phyloP scores from a whole-genome alignment of 2,329 filamentous ascomycete genomes.

The Metarhizium guizhouense region DNA sequence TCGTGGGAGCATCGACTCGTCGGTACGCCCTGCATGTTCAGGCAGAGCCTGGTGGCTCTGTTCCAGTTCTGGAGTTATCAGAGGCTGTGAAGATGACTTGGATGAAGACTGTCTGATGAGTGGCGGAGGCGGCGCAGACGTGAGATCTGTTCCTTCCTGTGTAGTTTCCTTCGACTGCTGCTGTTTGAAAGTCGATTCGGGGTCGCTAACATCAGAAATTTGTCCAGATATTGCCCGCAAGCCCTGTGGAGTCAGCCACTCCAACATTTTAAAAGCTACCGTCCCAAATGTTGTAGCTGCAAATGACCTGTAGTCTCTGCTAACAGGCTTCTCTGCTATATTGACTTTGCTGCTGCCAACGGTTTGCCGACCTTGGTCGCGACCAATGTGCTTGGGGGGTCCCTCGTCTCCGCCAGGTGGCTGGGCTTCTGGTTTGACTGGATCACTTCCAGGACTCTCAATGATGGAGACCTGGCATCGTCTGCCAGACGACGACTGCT shows the following conservation, averaged over 20 bases:
- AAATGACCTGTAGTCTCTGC: constrained; percentile 51
- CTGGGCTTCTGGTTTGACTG: neutral
- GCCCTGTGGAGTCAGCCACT: constrained; percentile 58
- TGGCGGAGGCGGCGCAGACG: neutral
- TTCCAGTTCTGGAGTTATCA: neutral
- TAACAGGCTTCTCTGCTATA: constrained; percentile 36
- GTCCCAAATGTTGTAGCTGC: constrained; percentile 56
- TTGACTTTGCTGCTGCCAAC: constrained; percentile 19
- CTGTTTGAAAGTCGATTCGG: constrained; percentile 5
- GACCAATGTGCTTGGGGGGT: neutral
- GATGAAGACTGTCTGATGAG: neutral
- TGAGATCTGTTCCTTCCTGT: neutral
- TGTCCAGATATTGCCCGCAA: constrained; percentile 38
- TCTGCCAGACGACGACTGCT: neutral
- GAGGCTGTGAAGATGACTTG: neutral
- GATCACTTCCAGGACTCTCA: neutral
- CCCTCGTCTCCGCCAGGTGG: neutral
- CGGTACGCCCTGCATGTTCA: constrained; percentile 1
- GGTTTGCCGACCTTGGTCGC: neutral
- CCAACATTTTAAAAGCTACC: constrained; percentile 59
- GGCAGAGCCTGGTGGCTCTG: neutral
- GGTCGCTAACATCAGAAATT: constrained; percentile 12
- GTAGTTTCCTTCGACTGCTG: neutral
- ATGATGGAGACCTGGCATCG: neutral
- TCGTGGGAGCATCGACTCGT: constrained; percentile 5